These are phyloP conservation scores for Ogataea trehalophila DNA, from an alignment of 805 yeast genomes.

Conservation along the genomic window DNA sequence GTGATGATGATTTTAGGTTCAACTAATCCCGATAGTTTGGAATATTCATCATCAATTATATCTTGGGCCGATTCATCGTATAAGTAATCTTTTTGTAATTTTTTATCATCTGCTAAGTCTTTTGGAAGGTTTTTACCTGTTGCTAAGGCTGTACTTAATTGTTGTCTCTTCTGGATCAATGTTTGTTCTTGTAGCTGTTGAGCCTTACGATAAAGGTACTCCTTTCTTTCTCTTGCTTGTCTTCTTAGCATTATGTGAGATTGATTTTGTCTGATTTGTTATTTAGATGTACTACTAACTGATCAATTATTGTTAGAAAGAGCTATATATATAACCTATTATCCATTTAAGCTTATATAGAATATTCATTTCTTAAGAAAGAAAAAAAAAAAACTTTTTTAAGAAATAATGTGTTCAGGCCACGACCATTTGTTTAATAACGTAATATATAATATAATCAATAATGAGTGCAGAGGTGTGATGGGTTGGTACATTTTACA, in stretches of 20 bases:
- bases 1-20: conserved; percentile 93
- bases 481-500: no score
- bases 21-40: conserved; percentile 75
- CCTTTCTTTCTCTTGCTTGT: conserved; percentile 96
- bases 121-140: conserved; percentile 86
- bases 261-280: neutral
- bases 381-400: no score
- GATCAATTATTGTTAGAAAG: no score
- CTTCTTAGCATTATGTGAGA: conserved; percentile 59
- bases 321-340: no score
- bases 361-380: no score
- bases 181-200: conserved; percentile 87
- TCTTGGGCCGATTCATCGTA: conserved; percentile 66
- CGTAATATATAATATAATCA: no score
- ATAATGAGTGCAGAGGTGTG: no score
- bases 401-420: no score
- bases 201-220: conserved; percentile 84
- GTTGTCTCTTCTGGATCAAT: conserved; percentile 79
- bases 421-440: no score
- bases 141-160: conserved; percentile 81
- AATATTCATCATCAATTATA: conserved; percentile 84
- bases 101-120: conserved; percentile 83
- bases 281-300: no score
- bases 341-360: no score
- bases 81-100: conserved; percentile 74